Base-by-base conservation (phyloP, 495 filamentous ascomycete species). In the Hypoxylon fuscum region DNA sequence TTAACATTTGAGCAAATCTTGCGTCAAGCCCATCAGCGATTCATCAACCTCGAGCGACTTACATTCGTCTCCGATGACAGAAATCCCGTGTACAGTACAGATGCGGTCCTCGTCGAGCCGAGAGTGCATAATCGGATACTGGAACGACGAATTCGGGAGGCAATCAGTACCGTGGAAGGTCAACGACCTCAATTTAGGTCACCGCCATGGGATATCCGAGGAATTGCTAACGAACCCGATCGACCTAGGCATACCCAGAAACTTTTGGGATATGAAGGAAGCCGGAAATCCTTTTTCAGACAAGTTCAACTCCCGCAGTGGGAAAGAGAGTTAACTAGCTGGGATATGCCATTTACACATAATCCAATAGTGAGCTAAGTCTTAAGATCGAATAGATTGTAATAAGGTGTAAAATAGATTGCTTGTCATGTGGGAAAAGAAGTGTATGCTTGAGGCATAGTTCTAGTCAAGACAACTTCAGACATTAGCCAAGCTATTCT, bases 11-110 rank as follows among this genome's bases (percentile, higher is more conserved):
- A 54, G 35, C 20, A 59, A 14, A 32, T 62, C 8, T 23, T 72
- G 14, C 42, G 18, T 9, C 31, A 59, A 35, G 38, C 59, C 11
- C 23, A 54, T 35, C 41, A 21, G n/a, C 53, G 48, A 2, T 49
- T 73, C 22, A 22, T 21, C 15, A 60, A 48, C 14, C 48, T 71
- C 32, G 48, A 63, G 23, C 46, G 59, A 22, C 62, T 73, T 38
- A 56, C 50, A 31, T 62, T 73, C 23, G 62, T 73, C 21, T 59
- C 58, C n/a, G 49, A 61, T 27, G 68, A 70, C 10, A 44, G 37
- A 11, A 65, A 66, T 42, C 57, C 65, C 10, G 32, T 59, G 29
- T 62, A 69, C 22, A 57, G 57, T 22, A 37, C 59, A 12, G 63
- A 67, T 22, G 59, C 59, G 18, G 42, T 47, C 22, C 59, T 70